Evolutionary conservation across 2,329 filamentous ascomycete genomes (phyloP), one percentile per base, ranked within the genome.

Genomic region (Microdochium bolleyi): DNA sequence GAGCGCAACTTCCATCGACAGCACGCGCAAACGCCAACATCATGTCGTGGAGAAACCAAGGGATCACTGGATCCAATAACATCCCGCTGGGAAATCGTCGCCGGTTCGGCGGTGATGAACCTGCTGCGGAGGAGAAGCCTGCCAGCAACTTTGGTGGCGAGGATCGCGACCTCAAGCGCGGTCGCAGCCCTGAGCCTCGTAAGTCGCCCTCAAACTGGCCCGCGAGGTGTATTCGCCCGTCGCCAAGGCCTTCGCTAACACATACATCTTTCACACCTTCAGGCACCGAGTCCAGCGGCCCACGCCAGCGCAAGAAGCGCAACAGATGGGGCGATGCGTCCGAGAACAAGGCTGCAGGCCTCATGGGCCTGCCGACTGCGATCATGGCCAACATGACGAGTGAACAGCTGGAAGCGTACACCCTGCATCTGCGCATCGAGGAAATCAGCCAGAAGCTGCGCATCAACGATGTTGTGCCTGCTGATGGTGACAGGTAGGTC

Each of bases 391-490:
- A 92, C 73, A 99, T 99, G 91, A 99, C 94, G 53, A 92, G 87
- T 67, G 94, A 99, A 73, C 94, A 99, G 78, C 83, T 97, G 52
- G 94, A 99, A 70, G 94, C 94, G 21, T 99, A 99, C 70, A 94
- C 92, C 22, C 78, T 97, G 61, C 92, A 99, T 73, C 76, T 99
- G 65, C 90, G 94, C 66, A 97, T 99, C 66, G 92, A 99, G 71
- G 94, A 99, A 73, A 99, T 99, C 66, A 97, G 91, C 68, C 92
- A 99, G 76, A 99, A 99, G 81, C 84, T 99, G 61, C 88, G 92
- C 66, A 99, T 99, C 71, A 95, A 97, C 75, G 94, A 99, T 78
- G 94, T 99, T 52, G 94, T 99, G 57, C 94, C 94, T 54, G 90
- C 89, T 62, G 94, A 97, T 73, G 92, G 91, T 62, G 92, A 97